Evolutionary conservation across 345 rosid genomes (phyloP), one percentile per base, ranked within the genome.

Genomic region (Zanthoxylum bungeanum): DNA sequence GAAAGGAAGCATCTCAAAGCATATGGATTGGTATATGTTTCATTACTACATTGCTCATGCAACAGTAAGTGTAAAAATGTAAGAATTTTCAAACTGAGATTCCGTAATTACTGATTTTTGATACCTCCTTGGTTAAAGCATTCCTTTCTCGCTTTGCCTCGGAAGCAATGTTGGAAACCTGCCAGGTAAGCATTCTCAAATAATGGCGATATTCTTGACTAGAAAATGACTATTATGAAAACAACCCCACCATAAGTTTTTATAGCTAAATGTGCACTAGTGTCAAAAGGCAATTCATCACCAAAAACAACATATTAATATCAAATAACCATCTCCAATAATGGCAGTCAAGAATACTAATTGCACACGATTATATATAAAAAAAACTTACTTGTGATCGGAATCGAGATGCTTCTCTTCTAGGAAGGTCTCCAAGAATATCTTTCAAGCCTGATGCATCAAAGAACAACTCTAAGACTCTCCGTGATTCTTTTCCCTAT

Each of bases 31-130:
- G 46, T 17, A 40, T 53, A 14, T 7, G 16, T 36, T 68, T 58
- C 7, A n/a, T n/a, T n/a, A n/a, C n/a, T n/a, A n/a, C 70, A 61
- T 14, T 44, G 34, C 40, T 47, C 17, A 4, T 50, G 37, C 28
- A 28, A 46, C 17, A 46, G 39, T 12, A 21, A 58, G 67, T 9
- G 30, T 33, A 16, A 1, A 34, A 53, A 31, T 0, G n/a, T n/a
- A 22, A 17, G 42, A 39, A 69, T 28, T 57, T 70, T 95, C 87
- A 92, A 21, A 95, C 89, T 9, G 97, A 85, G 72, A 96, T 96
- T 52, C 99, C 98, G 25, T 86, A 82, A 71, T 91, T 88, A 66
- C 96, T 91, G 77, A 96, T 96, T 82, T 91, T 93, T 65, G 87
- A 81, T 56, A 96, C 93, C 86, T 85, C 94, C 82, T 89, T 90